Evolutionary conservation across 768 basidiomycete species (phyloP), one percentile per base, ranked within the genome.

Genomic region (Pleurotus pulmonarius): DNA sequence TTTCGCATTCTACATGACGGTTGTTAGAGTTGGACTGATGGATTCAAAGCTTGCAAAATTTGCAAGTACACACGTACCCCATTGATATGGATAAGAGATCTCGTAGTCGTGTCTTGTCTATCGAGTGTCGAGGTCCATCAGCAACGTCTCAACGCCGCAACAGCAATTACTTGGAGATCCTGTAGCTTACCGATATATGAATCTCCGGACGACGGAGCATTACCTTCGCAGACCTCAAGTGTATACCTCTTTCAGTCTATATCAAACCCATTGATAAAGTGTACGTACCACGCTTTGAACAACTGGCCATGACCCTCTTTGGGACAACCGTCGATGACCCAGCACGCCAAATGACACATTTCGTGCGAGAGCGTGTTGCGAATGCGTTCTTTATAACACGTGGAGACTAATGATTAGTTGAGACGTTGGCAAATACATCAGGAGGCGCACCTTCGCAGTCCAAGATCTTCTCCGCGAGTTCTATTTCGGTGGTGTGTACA

Each of bases 261-360:
- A 34, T 8, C 9, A 34, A 8, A 8, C 11, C 1, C 29, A 49
- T 0, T 8, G 46, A 2, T 39, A 20, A 18, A 16, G 26, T 24
- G 24, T 46, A 61, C 78, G 56, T 56, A 88, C 92, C 92, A 94
- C 48, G 67, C 68, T 64, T 88, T 89, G 73, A 87, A 94, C 12
- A 83, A 70, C 43, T 70, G 75, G 5, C 92, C 92, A 61, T 94
- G 92, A 5, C 79, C 81, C 66, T 91, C 90, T 57, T 83, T 83
- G 3, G 85, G 80, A 8, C 83, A 77, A 15, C 79, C 73, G 65
- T 88, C 83, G 55, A 95, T 90, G 20, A 90, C 73, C 92, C 92
- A 95, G 56, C 83, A 83, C 2, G 93, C 93, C 34, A 95, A 69
- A 72, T 94, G 93, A 63, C 92, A 94, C 92, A 94, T 93, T 68